These are phyloP conservation scores for Ceratocystis diversiconidia DNA, from an alignment of 2,329 filamentous ascomycete species.

Conservation along the genomic window DNA sequence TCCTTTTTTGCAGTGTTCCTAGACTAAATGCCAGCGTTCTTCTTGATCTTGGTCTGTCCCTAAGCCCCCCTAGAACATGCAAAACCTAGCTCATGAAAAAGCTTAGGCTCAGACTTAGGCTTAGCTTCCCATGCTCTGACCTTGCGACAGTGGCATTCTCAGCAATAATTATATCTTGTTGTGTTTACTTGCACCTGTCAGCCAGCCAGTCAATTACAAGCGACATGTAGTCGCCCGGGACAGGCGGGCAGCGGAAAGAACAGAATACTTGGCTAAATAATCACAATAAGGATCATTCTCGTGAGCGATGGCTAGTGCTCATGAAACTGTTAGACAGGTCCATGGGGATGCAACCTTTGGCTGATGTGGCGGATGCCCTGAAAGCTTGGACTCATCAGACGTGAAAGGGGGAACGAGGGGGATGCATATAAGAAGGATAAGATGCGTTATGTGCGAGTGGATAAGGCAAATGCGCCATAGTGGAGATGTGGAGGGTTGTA, in stretches of 20 bases:
- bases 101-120: background rate
- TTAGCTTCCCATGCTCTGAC: background rate
- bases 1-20: too few species aligned
- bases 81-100: background rate
- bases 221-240: background rate
- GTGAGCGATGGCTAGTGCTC: background rate
- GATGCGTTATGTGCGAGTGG: background rate
- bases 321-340: background rate
- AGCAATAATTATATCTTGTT: background rate
- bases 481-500: background rate
- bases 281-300: background rate
- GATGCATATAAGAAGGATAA: background rate
- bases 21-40: too few species aligned
- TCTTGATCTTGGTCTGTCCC: too few species aligned
- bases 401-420: background rate
- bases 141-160: background rate
- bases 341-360: background rate
- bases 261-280: background rate
- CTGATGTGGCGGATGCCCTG: background rate
- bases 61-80: background rate
- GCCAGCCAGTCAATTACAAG: background rate
- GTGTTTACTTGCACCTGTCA: too few species aligned
- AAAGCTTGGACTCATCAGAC: background rate
- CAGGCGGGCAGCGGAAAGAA: background rate
- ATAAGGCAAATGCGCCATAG: background rate